Conservation (phyloP, 805 yeast genomes). For the Kazachstania viticola region DNA sequence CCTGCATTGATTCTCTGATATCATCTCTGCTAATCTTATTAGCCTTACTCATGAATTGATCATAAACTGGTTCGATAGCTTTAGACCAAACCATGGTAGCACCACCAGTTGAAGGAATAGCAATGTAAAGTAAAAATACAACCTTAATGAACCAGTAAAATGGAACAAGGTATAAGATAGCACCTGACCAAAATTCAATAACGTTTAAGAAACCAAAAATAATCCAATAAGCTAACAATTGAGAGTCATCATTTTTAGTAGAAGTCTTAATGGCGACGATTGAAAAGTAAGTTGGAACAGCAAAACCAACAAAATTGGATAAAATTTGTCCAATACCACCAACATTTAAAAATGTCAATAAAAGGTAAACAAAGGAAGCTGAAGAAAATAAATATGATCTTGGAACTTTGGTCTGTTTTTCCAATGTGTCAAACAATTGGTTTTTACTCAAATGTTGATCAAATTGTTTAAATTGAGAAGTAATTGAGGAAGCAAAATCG, state of each 20-base stretch:
- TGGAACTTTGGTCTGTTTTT: constrained; percentile 44
- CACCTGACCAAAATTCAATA: constrained; percentile 89
- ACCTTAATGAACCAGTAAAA: constrained; percentile 94
- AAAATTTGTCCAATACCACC: constrained; percentile 94
- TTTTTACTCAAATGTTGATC: constrained; percentile 23
- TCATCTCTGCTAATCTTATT: constrained; percentile 3
- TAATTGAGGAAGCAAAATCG: constrained; percentile 29
- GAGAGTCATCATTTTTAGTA: constrained; percentile 65
- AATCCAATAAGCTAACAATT: constrained; percentile 92
- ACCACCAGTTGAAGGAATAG: constrained; percentile 82
- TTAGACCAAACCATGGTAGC: constrained; percentile 58
- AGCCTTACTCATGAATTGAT: constrained; percentile 4
- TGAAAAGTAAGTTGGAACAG: constrained; percentile 82
- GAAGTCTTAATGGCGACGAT: constrained; percentile 71
- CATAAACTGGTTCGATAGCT: constrained; percentile 55
- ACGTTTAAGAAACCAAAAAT: constrained; percentile 90
- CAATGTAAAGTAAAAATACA: constrained; percentile 72
- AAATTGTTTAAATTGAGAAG: constrained; percentile 34
- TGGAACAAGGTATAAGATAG: constrained; percentile 91
- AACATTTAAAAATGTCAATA: constrained; percentile 74
- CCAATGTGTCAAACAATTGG: constrained; percentile 30
- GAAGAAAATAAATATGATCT: constrained; percentile 77
- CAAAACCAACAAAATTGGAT: constrained; percentile 86
- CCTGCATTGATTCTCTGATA: constrained; percentile 21
- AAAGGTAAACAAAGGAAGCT: constrained; percentile 51